Evolutionary conservation across 2,329 filamentous ascomycete genomes (phyloP), one percentile per base, ranked within the genome.

Genomic region (Bipolaris oryzae): DNA sequence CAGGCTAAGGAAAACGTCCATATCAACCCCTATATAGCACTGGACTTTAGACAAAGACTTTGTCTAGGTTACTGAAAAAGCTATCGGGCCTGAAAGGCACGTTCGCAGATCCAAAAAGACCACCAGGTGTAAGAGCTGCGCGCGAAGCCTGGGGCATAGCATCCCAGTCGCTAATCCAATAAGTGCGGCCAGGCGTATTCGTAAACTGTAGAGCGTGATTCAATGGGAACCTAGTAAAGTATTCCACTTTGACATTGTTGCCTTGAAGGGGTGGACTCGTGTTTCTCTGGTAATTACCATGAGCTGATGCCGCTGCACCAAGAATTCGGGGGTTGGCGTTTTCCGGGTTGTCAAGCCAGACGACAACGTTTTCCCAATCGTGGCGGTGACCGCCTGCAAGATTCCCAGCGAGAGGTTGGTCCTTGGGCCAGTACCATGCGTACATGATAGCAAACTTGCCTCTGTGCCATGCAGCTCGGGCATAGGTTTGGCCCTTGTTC

Each of bases 361-460:
- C 16, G 16, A 39, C 37, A 9, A 20, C 16, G 37, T 9, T 20
- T n/a, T 49, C 46, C 46, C 46, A 49, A 21, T 49, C 46, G 21
- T 49, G 46, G 46, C 46, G 46, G 15, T 49, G 46, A 7, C 46
- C 46, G 11, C 46, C 46, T 39, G 9, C 34, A 18, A 49, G 34
- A 21, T 49, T 39, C 9, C 46, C 46, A 15, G 46, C 34, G 34
- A 25, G 6, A 18, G 46, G 46, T 4, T 49, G 46, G 21, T 49
- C 46, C 34, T 49, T 49, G 46, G 46, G 46, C 46, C 46, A 49
- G 46, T 49, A 49, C 46, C 46, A 49, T 18, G 46, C 34, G 21
- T 49, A 49, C 46, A 49, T 49, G 21, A 49, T 49, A 49, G 34
- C 46, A 25, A 49, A 49, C 46, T 39, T 49, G 34, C 46, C 46